phyloP scores from a whole-genome alignment of 495 filamentous ascomycete species.

The Geopyxis carbonaria region DNA sequence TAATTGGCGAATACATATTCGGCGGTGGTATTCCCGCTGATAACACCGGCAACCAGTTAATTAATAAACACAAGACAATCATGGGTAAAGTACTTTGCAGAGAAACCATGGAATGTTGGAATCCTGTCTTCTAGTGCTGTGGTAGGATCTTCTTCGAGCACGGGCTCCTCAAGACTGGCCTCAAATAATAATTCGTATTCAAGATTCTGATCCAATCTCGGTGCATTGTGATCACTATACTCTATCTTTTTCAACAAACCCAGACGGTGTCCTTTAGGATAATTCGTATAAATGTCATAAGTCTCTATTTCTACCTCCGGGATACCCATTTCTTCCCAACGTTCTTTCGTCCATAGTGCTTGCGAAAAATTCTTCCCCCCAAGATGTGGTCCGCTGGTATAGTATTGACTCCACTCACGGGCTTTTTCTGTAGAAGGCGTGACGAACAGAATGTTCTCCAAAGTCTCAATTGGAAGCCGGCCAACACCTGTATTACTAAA shows the following conservation, averaged over 20 bases:
- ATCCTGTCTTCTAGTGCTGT: slow-evolving; percentile 54
- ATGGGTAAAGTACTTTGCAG: slow-evolving; percentile 33
- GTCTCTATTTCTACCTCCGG: slow-evolving; percentile 45
- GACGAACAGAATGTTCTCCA: slow-evolving; percentile 3
- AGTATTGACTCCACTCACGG: slow-evolving; percentile 72
- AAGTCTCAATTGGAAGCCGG: not conserved
- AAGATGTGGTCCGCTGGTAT: slow-evolving; percentile 74
- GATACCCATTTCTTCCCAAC: slow-evolving; percentile 72
- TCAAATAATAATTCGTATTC: slow-evolving; percentile 4
- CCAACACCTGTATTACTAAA: not conserved
- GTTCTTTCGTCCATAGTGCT: slow-evolving; percentile 72
- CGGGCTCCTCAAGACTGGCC: slow-evolving; percentile 50
- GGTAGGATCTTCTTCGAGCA: slow-evolving; percentile 69
- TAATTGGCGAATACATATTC: slow-evolving; percentile 54
- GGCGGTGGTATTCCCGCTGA: slow-evolving; percentile 67
- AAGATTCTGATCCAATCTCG: no score
- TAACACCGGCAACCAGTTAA: not conserved
- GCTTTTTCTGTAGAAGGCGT: slow-evolving; percentile 2
- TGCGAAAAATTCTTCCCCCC: slow-evolving; percentile 76
- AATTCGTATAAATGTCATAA: slow-evolving; percentile 87
- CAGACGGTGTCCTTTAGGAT: slow-evolving; percentile 62
- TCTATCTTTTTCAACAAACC: slow-evolving; percentile 48
- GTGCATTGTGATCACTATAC: no score
- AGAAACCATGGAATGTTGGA: slow-evolving; percentile 92
- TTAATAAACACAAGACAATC: not conserved